Evolutionary conservation across 768 basidiomycete species (phyloP).

Genomic region (Tulasnella sp.): DNA sequence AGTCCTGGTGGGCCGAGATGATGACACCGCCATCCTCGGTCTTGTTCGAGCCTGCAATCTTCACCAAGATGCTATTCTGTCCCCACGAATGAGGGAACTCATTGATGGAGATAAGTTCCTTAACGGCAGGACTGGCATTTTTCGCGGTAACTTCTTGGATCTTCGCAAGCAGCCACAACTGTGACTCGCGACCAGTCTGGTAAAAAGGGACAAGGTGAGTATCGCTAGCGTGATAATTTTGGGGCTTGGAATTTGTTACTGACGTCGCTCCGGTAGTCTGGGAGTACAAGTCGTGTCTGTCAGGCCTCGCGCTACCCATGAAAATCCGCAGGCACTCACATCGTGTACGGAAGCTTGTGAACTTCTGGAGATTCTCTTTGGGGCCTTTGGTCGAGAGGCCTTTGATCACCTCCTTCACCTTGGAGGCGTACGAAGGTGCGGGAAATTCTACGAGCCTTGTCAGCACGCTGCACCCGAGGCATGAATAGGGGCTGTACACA

Average conservation of each 20-base stretch:
- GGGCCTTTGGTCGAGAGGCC: conserved; percentile 65
- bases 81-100: conserved; percentile 82
- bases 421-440: conserved; percentile 56
- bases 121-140: conserved; percentile 56
- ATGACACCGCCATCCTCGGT: conserved; percentile 57
- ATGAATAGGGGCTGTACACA: conserved; percentile 5
- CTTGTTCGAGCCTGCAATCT: conserved; percentile 66
- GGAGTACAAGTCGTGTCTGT: conserved; percentile 26
- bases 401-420: conserved; percentile 59
- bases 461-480: conserved; percentile 30
- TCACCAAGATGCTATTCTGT: conserved; percentile 74
- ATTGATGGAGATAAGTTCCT: conserved; percentile 54
- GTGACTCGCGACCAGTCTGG: conserved; percentile 72
- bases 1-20: conserved; percentile 78
- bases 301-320: background rate
- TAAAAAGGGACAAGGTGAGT: conserved; percentile 30
- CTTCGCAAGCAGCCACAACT: conserved; percentile 68
- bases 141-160: conserved; percentile 66
- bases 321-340: conserved; percentile 46
- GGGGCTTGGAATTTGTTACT: conserved; percentile 30
- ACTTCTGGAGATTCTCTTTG: conserved; percentile 57
- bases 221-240: conserved; percentile 24
- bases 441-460: conserved; percentile 43
- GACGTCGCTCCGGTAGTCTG: conserved; percentile 76
- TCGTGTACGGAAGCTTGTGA: conserved; percentile 70